Percentiles rank a stretch among this genome's conserved stretches.
Evolutionary conservation across 805 yeast genomes (phyloP).

Genomic region (Candida insectorum): DNA sequence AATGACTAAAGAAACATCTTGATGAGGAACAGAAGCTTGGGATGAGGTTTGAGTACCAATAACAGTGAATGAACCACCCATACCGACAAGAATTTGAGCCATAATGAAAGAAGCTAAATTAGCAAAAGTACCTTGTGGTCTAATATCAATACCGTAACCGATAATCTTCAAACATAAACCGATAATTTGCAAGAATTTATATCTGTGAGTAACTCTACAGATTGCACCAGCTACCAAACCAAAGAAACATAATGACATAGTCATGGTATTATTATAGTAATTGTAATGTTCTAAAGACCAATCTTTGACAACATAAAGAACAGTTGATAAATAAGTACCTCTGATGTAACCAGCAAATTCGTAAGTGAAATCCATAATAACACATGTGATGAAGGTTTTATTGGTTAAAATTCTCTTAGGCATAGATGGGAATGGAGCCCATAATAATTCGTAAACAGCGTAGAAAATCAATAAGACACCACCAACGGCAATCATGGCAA

Average conservation of each 20-base stretch:
- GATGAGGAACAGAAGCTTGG: conserved; percentile 42
- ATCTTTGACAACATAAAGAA: conserved; percentile 26
- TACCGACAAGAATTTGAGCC: conserved; percentile 33
- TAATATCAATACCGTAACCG: conserved; percentile 23
- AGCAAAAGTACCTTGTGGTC: conserved; percentile 15
- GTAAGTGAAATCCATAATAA: conserved; percentile 30
- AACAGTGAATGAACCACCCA: conserved; percentile 39
- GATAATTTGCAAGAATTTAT: conserved; percentile 30
- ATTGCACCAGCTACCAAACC: conserved; percentile 34
- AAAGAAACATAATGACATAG: conserved; percentile 35
- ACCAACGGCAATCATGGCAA: conserved; percentile 43
- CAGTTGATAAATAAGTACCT: conserved; percentile 30
- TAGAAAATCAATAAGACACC: conserved; percentile 29
- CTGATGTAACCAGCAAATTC: conserved; percentile 25
- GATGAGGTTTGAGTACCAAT: conserved; percentile 35
- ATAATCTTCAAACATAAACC: conserved; percentile 30
- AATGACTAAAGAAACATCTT: conserved; percentile 38
- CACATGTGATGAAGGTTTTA: conserved; percentile 35
- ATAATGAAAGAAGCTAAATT: conserved; percentile 29
- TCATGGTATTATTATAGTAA: conserved; percentile 33
- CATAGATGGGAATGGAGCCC: conserved; percentile 34
- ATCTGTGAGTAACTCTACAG: conserved; percentile 32
- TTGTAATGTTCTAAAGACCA: conserved; percentile 31
- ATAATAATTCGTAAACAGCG: conserved; percentile 30
- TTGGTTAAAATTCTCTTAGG: conserved; percentile 30